Conservation (phyloP, 2,329 filamentous ascomycete species). For the Orbilia blumenaviensis region DNA sequence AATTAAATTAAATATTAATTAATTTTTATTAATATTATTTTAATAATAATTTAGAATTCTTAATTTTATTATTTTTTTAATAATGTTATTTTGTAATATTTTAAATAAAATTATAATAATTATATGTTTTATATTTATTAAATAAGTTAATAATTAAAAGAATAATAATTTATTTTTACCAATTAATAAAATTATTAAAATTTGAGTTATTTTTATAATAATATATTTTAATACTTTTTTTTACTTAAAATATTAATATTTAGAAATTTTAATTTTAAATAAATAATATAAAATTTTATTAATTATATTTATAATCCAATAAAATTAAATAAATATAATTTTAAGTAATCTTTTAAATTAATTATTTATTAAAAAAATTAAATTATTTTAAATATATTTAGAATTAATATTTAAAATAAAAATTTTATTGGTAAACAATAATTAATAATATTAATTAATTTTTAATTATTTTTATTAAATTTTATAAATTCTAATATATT, state of each 20-base stretch:
- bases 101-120: slow-evolving; percentile 10
- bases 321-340: not conserved
- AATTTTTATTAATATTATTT: not conserved
- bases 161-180: not conserved
- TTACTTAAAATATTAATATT: not conserved
- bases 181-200: not conserved
- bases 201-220: not conserved
- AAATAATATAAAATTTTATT: not conserved
- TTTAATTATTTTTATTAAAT: not conserved
- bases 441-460: not conserved
- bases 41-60: not conserved
- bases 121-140: not conserved
- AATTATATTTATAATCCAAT: not conserved
- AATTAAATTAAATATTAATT: not conserved
- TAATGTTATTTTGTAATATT: not conserved
- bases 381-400: not conserved
- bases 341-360: not conserved
- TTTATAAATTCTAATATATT: not conserved
- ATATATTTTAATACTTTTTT: not conserved
- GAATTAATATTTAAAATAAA: not conserved
- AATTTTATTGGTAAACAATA: not conserved
- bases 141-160: not conserved
- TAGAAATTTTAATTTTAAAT: not conserved
- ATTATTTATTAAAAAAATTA: not conserved
- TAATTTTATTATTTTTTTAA: not conserved